Conservation (phyloP, 768 basidiomycete genomes). For the Boletales sp. region DNA sequence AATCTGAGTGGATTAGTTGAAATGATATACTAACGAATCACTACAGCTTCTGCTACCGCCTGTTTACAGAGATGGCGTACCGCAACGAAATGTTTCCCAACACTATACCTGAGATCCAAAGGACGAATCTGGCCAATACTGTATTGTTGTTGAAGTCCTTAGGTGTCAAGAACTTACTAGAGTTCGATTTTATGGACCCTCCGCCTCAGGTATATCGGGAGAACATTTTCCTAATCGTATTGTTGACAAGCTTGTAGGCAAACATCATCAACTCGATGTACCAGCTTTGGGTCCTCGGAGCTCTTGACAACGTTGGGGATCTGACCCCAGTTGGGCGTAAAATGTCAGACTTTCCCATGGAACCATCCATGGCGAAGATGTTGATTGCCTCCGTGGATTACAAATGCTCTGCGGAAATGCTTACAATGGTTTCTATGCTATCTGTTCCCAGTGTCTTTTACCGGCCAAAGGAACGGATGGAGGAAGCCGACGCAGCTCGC, state of each 20-base stretch:
- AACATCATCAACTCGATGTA: slow-evolving; percentile 99
- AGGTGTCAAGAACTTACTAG: slow-evolving; percentile 93
- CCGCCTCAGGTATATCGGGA: slow-evolving; percentile 76
- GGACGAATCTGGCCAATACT: slow-evolving; percentile 96
- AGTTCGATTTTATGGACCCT: slow-evolving; percentile 99
- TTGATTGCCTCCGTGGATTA: slow-evolving; percentile 88
- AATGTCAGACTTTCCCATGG: slow-evolving; percentile 99
- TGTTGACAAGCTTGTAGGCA: slow-evolving; percentile 45
- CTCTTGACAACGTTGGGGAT: slow-evolving; percentile 96
- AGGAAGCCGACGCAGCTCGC: slow-evolving; percentile 94
- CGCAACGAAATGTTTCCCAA: slow-evolving; percentile 93
- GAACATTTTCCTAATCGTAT: neutral
- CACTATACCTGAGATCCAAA: slow-evolving; percentile 97
- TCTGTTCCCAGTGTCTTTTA: slow-evolving; percentile 98
- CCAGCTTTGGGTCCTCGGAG: slow-evolving; percentile 98
- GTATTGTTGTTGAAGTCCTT: slow-evolving; percentile 92
- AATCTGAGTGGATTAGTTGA: neutral
- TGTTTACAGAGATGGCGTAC: slow-evolving; percentile 96
- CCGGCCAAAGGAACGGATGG: slow-evolving; percentile 93
- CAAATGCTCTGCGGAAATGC: slow-evolving; percentile 90
- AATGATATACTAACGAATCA: slow-evolving; percentile 1
- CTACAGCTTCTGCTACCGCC: slow-evolving; percentile 85
- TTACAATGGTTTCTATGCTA: slow-evolving; percentile 98
- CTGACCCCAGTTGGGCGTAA: slow-evolving; percentile 88
- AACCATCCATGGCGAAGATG: slow-evolving; percentile 99